Evolutionary conservation across 345 rosid genomes (phyloP), one percentile per base, ranked within the genome.

Genomic region (Abelmoschus esculentus): DNA sequence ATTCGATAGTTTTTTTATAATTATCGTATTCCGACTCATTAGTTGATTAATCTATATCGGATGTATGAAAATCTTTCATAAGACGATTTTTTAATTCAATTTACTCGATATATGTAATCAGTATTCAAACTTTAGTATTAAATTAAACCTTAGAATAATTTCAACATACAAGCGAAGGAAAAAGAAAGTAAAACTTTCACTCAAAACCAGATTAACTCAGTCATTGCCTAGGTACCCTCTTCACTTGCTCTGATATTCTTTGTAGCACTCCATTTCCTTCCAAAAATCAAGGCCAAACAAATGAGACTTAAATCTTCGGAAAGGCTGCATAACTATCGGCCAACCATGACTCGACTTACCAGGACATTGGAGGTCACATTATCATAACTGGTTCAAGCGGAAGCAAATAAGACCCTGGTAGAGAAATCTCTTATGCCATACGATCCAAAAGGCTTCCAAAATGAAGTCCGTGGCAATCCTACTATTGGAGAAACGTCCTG

Each of bases 361-460:
- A 88, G 75, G 67, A 90, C 90, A 72, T 70, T 56, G 60, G 95
- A 74, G 61, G 96, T 92, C 53, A 87, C 87, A 78, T 88, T 88
- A 66, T 92, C 98, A 64, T 84, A 86, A 70, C 98, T 95, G 6
- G 95, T 90, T 74, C 98, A 96, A 7, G 98, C 93, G 47, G 98
- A 92, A 69, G 98, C 98, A 60, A 92, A 92, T 71, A 87, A 86
- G 69, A 92, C 95, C 1, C 98, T 95, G 0, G 90, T 84, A n/a
- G 91, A 86, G 55, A 90, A 90, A 73, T 92, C 90, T 71, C 74
- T 38, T 7, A 92, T 90, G 73, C 70, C 71, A 72, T 75, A 88
- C 3, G 92, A 80, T 92, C 95, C 91, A 87, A 3, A 88, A 87
- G 10, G 92, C 96, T 79, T 88, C 87, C 1, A 90, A 86, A 17